A percentile compares a stretch with the other conserved stretches of the same genome.
Conservation (phyloP, 2,329 filamentous ascomycete genomes). For the Madurella fahalii region DNA sequence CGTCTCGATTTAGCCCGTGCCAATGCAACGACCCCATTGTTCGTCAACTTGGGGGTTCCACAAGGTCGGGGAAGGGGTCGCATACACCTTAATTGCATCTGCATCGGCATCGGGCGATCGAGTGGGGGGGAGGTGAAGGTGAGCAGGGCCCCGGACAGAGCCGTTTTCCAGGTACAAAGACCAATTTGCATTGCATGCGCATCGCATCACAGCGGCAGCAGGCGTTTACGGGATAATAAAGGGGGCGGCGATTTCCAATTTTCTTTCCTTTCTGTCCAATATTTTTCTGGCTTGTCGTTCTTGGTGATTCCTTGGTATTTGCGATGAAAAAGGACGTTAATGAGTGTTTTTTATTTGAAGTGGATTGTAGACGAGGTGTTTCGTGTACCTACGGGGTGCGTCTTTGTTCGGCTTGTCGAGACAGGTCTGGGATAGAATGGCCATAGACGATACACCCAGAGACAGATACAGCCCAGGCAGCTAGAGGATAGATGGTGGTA, state of each 20-base stretch:
- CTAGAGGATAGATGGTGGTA: constrained; percentile 12
- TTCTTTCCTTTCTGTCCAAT: background rate
- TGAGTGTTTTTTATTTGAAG: background rate
- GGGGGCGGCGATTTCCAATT: background rate
- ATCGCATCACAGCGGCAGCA: constrained; percentile 7
- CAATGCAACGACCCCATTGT: background rate
- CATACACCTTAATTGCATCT: background rate
- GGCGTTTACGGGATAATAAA: constrained; percentile 4
- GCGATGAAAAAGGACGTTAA: constrained; percentile 2
- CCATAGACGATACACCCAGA: constrained; percentile 5
- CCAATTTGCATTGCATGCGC: constrained; percentile 15
- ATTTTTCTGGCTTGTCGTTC: constrained; percentile 1
- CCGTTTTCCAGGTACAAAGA: background rate
- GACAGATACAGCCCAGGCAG: constrained; percentile 4
- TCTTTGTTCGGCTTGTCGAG: background rate
- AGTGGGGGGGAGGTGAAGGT: background rate
- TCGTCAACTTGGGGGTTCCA: background rate
- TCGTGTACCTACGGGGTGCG: background rate
- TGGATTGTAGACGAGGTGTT: background rate
- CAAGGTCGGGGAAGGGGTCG: background rate
- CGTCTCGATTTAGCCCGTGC: background rate
- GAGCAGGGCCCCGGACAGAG: background rate
- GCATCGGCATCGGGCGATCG: constrained; percentile 1
- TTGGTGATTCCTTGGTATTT: background rate
- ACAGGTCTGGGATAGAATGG: constrained; percentile 1